A percentile compares a stretch with the other conserved stretches of the same genome.
Conservation (phyloP, 148 eudicot species). For the Bassia scoparia region DNA sequence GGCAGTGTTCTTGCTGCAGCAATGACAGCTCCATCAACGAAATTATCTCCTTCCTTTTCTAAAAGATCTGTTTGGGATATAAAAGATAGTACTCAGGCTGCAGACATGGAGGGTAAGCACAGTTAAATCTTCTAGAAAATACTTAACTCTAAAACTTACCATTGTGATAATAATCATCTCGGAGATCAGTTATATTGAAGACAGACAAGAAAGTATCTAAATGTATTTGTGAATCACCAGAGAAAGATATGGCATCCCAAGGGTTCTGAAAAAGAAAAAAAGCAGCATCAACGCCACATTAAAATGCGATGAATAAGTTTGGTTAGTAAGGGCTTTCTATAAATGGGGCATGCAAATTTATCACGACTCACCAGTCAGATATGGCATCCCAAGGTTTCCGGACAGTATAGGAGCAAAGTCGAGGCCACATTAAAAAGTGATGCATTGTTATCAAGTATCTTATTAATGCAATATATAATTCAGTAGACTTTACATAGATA, state of each 20-base stretch:
- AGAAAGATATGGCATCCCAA: conserved; percentile 87
- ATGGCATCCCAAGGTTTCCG: no score
- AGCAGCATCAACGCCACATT: neutral
- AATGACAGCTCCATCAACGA: conserved; percentile 93
- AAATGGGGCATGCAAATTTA: neutral
- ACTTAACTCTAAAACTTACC: conserved; percentile 45
- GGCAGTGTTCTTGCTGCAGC: conserved; percentile 95
- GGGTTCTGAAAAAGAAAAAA: conserved; percentile 64
- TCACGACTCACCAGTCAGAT: no score
- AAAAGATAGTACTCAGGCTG: neutral
- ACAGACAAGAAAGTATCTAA: conserved; percentile 96
- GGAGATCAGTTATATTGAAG: conserved; percentile 83
- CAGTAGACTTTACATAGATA: no score
- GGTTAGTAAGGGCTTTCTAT: neutral
- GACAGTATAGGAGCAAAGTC: no score
- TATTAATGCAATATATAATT: no score
- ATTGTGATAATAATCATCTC: conserved; percentile 71
- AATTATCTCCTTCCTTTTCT: conserved; percentile 46
- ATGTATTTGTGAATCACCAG: conserved; percentile 68
- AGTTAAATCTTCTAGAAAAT: neutral
- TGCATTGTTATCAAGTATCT: no score
- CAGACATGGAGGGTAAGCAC: neutral
- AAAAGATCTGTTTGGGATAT: conserved; percentile 41
- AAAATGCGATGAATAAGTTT: neutral
- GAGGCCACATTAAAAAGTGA: no score